Percentiles rank a stretch among this genome's conserved stretches.
phyloP scores from a whole-genome alignment of 2,329 filamentous ascomycete genomes.

The Colletotrichum camelliae region DNA sequence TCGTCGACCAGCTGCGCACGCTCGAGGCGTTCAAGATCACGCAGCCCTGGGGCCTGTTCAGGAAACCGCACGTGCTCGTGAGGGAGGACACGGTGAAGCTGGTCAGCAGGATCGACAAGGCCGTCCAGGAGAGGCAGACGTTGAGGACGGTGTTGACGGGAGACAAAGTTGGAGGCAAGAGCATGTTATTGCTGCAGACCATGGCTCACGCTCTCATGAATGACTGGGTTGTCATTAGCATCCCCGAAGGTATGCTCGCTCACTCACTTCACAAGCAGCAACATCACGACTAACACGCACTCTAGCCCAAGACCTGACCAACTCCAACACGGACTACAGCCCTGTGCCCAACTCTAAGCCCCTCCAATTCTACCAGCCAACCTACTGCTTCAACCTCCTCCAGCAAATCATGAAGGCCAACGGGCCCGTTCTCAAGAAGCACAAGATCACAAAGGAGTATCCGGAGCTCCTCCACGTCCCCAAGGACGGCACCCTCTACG shows the following conservation, averaged over 20 bases:
- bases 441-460: slow-evolving; percentile 51
- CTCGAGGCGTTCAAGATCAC: slow-evolving; percentile 89
- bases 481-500: slow-evolving; percentile 66
- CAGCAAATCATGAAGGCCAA: slow-evolving; percentile 77
- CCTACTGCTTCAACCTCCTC: slow-evolving; percentile 78
- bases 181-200: slow-evolving; percentile 82
- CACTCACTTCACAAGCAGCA: background rate
- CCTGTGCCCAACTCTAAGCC: slow-evolving; percentile 66
- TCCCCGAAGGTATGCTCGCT: slow-evolving; percentile 79
- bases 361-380: slow-evolving; percentile 76
- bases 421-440: slow-evolving; percentile 61
- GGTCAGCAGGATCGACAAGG: slow-evolving; percentile 64
- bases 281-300: background rate
- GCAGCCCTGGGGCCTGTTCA: slow-evolving; percentile 88
- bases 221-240: slow-evolving; percentile 86
- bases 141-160: slow-evolving; percentile 75
- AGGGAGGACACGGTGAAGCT: slow-evolving; percentile 79
- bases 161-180: slow-evolving; percentile 81
- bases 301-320: slow-evolving; percentile 79
- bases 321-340: slow-evolving; percentile 81
- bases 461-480: slow-evolving; percentile 63
- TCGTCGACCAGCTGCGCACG: slow-evolving; percentile 82
- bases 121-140: slow-evolving; percentile 58
- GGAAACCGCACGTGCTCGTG: slow-evolving; percentile 79
- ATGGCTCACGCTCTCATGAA: slow-evolving; percentile 82